Conservation (phyloP, 768 basidiomycete genomes). For the Agaricus blazei region DNA sequence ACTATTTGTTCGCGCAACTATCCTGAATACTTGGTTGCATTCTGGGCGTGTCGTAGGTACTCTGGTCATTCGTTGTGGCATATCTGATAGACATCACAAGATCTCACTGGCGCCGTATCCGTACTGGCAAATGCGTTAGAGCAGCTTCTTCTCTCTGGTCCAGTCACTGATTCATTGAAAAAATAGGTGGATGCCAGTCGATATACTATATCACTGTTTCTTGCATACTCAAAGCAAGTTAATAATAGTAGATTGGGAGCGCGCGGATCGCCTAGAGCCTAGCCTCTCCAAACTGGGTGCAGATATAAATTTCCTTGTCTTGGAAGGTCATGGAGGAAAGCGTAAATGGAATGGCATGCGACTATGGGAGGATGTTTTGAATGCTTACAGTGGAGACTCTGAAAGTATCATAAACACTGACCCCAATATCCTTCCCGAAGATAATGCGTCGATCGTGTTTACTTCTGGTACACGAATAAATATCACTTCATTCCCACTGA, state of each 20-base stretch:
- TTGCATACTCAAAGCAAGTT: constrained; percentile 35
- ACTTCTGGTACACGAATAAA: constrained; percentile 37
- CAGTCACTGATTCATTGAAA: background rate
- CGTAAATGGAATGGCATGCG: constrained; percentile 37
- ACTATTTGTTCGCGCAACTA: constrained; percentile 45
- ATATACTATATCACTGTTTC: constrained; percentile 41
- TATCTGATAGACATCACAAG: constrained; percentile 15
- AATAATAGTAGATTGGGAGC: constrained; percentile 41
- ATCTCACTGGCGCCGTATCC: constrained; percentile 44
- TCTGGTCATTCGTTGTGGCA: background rate
- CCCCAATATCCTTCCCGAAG: constrained; percentile 34
- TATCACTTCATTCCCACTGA: background rate
- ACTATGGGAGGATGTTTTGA: constrained; percentile 29
- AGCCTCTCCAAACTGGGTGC: constrained; percentile 20
- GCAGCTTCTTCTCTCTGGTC: background rate
- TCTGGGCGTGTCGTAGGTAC: constrained; percentile 43
- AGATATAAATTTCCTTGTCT: constrained; percentile 33
- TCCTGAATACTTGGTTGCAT: constrained; percentile 39
- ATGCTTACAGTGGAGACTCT: constrained; percentile 26
- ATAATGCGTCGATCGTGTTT: constrained; percentile 47
- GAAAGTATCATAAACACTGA: constrained; percentile 25
- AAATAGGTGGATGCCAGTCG: constrained; percentile 34
- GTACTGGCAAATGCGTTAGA: constrained; percentile 44
- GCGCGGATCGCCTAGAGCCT: constrained; percentile 32
- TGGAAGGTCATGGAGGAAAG: constrained; percentile 36